Conservation (phyloP, 129 eudicot genomes). For the Apium graveolens region DNA sequence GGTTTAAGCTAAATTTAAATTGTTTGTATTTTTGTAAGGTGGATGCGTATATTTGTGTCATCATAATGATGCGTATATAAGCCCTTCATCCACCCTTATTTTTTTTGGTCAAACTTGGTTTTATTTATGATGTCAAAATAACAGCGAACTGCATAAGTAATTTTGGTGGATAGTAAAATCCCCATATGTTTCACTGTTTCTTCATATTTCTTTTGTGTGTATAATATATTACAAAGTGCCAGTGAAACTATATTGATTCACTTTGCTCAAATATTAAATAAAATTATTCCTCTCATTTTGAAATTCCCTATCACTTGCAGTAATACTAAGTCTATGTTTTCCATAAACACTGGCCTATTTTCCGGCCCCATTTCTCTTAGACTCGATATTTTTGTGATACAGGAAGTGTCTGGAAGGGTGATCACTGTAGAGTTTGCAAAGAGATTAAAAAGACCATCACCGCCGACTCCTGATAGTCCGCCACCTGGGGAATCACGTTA, state of each 20-base stretch:
- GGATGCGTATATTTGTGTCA: background rate
- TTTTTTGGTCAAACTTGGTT: background rate
- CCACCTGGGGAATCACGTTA: constrained; percentile 51
- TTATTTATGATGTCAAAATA: background rate
- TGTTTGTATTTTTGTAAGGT: background rate
- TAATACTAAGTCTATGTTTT: background rate
- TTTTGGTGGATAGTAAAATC: background rate
- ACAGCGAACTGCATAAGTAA: background rate
- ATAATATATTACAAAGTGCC: background rate
- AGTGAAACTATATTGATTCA: background rate
- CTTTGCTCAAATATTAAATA: background rate
- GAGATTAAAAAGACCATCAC: constrained; percentile 48
- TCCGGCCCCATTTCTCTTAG: background rate
- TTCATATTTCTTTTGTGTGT: background rate
- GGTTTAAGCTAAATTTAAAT: background rate
- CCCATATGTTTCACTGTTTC: background rate
- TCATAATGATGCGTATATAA: background rate
- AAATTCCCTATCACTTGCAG: background rate
- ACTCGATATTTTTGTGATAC: constrained; percentile 13
- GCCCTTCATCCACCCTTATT: background rate
- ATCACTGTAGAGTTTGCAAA: constrained; percentile 70
- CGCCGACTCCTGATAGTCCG: constrained; percentile 26
- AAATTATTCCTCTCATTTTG: background rate
- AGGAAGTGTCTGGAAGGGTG: constrained; percentile 79
- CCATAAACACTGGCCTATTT: background rate